phyloP scores from a whole-genome alignment of 352 stramenopile genomes.

The Phytophthora quininea region DNA sequence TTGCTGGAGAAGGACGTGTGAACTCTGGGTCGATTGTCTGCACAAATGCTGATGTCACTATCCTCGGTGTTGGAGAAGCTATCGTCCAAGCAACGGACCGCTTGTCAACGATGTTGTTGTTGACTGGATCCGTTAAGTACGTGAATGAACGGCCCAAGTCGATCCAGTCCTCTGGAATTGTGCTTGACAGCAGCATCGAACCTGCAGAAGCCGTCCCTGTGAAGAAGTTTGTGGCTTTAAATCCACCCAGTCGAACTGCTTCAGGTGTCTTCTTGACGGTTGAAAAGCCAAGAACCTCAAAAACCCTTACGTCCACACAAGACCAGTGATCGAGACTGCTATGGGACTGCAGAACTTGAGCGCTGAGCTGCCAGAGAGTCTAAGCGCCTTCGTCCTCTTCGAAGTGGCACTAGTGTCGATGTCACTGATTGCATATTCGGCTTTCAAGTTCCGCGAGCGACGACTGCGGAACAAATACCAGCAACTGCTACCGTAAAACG shows the following conservation, averaged over 20 bases:
- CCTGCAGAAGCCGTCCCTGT: conserved; percentile 12
- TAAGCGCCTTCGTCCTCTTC: conserved; percentile 33
- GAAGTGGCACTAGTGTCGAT: conserved; percentile 22
- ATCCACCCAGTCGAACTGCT: conserved; percentile 14
- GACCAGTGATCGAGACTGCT: conserved; percentile 2
- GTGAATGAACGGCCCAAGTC: conserved; percentile 35
- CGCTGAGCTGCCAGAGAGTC: conserved; percentile 22
- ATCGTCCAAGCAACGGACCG: conserved; percentile 49
- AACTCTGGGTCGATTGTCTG: conserved; percentile 48
- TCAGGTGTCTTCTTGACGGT: conserved; percentile 27
- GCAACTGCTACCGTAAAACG: conserved; percentile 12
- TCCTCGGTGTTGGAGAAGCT: conserved; percentile 45
- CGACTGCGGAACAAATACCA: conserved; percentile 31
- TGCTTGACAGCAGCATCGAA: conserved; percentile 23
- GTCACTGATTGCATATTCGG: conserved; percentile 23
- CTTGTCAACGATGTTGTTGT: conserved; percentile 30
- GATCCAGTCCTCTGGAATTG: conserved; percentile 34
- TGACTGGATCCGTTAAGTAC: conserved; percentile 47
- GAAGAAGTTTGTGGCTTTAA: conserved; percentile 5
- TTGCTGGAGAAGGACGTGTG: conserved; percentile 44
- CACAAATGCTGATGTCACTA: conserved; percentile 43
- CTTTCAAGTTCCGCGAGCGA: conserved; percentile 36
- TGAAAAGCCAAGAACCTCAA: conserved; percentile 26
- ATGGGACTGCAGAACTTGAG: conserved; percentile 27
- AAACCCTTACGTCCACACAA: conserved; percentile 26